Evolutionary conservation across 805 yeast species (phyloP).

Genomic region (Myxozyma lipomycoides): DNA sequence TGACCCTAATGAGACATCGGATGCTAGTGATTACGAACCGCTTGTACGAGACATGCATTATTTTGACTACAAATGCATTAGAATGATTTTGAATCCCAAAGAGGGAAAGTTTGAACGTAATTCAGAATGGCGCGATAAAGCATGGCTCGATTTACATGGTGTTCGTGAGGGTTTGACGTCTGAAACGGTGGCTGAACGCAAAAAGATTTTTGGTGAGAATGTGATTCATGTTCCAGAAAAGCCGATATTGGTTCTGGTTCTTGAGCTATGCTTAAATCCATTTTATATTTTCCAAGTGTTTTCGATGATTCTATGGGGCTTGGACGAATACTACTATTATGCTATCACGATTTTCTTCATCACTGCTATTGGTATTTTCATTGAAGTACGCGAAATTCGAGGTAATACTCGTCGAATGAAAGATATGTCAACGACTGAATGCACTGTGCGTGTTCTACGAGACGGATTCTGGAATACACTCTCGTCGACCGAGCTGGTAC

Average conservation of each 20-base stretch:
- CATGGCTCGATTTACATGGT: conserved; percentile 61
- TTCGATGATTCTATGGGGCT: conserved; percentile 84
- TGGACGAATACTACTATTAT: conserved; percentile 89
- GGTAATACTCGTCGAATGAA: conserved; percentile 59
- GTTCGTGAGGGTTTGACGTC: conserved; percentile 61
- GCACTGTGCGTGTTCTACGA: conserved; percentile 84
- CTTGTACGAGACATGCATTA: conserved; percentile 63
- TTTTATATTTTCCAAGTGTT: conserved; percentile 93
- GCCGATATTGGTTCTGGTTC: conserved; percentile 55
- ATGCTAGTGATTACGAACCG: conserved; percentile 50
- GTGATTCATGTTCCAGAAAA: conserved; percentile 73
- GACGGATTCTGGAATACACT: conserved; percentile 79
- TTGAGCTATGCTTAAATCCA: conserved; percentile 91
- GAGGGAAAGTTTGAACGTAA: conserved; percentile 83
- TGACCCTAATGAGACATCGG: conserved; percentile 11
- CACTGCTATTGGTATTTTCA: conserved; percentile 71
- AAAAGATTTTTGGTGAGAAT: conserved; percentile 72
- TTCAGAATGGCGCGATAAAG: conserved; percentile 77
- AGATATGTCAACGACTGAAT: conserved; percentile 67
- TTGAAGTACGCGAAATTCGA: conserved; percentile 83
- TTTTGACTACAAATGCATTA: conserved; percentile 79
- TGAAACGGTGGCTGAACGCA: conserved; percentile 63
- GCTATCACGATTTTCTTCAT: conserved; percentile 89
- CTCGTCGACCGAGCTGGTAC: conserved; percentile 74
- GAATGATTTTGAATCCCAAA: conserved; percentile 75